phyloP scores from a whole-genome alignment of 306 rosid species.

The Castanospermum australe region DNA sequence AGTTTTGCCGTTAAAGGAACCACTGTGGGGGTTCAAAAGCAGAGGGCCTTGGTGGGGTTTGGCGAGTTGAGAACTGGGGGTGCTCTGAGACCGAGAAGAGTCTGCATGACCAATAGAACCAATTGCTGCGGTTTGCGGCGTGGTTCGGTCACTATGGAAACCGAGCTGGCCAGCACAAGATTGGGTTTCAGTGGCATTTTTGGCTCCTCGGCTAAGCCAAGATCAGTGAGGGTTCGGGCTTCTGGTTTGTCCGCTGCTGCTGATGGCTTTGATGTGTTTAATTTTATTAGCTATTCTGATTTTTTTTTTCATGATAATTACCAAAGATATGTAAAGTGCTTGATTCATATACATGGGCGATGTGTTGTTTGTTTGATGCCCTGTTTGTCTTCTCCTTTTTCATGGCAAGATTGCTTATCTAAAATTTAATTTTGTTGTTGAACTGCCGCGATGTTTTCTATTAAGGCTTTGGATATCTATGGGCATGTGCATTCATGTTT shows the following conservation, averaged over 20 bases:
- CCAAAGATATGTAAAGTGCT: background rate
- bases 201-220: constrained; percentile 51
- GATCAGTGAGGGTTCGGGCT: constrained; percentile 61
- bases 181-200: constrained; percentile 46
- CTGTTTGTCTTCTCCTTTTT: background rate
- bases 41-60: constrained; percentile 28
- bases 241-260: constrained; percentile 51
- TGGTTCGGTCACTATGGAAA: constrained; percentile 50
- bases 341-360: background rate
- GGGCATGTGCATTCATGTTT: background rate
- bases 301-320: background rate
- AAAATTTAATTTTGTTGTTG: background rate
- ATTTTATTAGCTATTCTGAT: background rate
- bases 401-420: background rate
- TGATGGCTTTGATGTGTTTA: background rate
- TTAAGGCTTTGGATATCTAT: background rate
- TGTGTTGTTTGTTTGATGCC: background rate
- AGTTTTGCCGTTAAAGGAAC: constrained; percentile 34
- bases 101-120: constrained; percentile 39
- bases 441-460: background rate
- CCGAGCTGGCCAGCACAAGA: constrained; percentile 46
- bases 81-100: constrained; percentile 22
- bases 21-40: constrained; percentile 40
- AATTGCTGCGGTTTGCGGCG: constrained; percentile 53
- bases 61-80: constrained; percentile 29